A percentile compares a stretch with the other conserved stretches of the same genome.
These are phyloP conservation scores for Sonneratia caseolaris DNA, from an alignment of 345 rosid genomes.

Conservation along the genomic window DNA sequence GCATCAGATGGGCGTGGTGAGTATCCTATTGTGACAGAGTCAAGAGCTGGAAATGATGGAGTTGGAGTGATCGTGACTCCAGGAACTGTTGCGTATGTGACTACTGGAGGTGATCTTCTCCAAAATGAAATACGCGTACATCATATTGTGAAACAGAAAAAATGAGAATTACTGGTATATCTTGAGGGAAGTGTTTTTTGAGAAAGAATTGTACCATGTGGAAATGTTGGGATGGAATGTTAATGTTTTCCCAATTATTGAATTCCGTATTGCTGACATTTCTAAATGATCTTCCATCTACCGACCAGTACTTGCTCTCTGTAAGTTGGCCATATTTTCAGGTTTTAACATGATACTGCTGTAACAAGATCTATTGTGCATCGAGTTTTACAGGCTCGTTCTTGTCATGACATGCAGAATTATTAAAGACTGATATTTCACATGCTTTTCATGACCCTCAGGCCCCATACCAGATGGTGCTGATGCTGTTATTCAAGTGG, in stretches of 20 bases:
- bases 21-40: slow-evolving; percentile 75
- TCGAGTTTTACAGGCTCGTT: background rate
- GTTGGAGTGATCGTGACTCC: slow-evolving; percentile 67
- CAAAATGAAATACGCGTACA: background rate
- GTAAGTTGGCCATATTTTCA: background rate
- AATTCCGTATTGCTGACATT: background rate
- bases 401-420: background rate
- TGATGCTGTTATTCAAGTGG: slow-evolving; percentile 95
- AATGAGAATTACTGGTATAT: background rate
- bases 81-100: slow-evolving; percentile 94
- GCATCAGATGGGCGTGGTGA: slow-evolving; percentile 95
- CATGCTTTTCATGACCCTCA: slow-evolving; percentile 13
- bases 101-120: slow-evolving; percentile 73
- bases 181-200: background rate
- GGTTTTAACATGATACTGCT: background rate
- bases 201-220: background rate
- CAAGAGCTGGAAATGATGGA: slow-evolving; percentile 95
- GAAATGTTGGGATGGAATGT: background rate
- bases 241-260: background rate
- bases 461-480: slow-evolving; percentile 98
- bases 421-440: background rate
- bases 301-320: background rate
- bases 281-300: background rate
- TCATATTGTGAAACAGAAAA: background rate
- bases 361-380: background rate